Base-by-base conservation (phyloP, 1,139 yeast genomes). In the Pichia sp. region DNA sequence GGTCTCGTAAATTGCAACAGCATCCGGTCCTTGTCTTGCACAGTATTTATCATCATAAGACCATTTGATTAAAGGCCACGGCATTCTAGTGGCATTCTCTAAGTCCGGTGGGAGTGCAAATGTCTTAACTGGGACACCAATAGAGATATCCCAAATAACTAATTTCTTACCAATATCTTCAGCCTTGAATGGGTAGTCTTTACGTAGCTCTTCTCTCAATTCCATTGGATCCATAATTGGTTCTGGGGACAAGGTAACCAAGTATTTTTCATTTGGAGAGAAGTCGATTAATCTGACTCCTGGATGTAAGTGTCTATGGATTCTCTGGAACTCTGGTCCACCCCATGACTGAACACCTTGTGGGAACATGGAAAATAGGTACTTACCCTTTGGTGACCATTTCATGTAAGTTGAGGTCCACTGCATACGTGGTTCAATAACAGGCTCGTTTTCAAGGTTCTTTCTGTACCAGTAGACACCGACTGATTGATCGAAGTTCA, bases 11-110 rank as follows among this genome's bases (percentile, higher is more conserved):
- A 95, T 81, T 51, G 96, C 93, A 64, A 95, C 78, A 55, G 96
- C 97, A 62, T 89, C 95, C 55, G 96, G 96, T 54, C 93, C 93
- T 73, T 89, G 83, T 75, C 99, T 87, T 56, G 97, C 98, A 76
- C 96, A 89, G 77, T 85, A 95, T 73, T 84, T 85, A 73, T 90
- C 97, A 73, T 95, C 95, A 65, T 78, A 79, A 48, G 98, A 90
- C 98, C 99, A 95, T 74, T 91, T 92, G 70, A 95, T 87, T 69
- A 93, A 82, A 51, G 99, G 99, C 99, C 99, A 93, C 62, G 87
- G 85, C 84, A 90, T 83, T 68, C 85, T 86, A 69, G 81, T 79
- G 66, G 80, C 82, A 53, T 81, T 80, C 67, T 82, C 87, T 66
- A 85, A 76, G 67, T 82, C 80, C 62, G 95, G 92, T 58, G 95